Conservation (phyloP, 1,284 basidiomycete genomes). For the Ustilago vetiveriae region DNA sequence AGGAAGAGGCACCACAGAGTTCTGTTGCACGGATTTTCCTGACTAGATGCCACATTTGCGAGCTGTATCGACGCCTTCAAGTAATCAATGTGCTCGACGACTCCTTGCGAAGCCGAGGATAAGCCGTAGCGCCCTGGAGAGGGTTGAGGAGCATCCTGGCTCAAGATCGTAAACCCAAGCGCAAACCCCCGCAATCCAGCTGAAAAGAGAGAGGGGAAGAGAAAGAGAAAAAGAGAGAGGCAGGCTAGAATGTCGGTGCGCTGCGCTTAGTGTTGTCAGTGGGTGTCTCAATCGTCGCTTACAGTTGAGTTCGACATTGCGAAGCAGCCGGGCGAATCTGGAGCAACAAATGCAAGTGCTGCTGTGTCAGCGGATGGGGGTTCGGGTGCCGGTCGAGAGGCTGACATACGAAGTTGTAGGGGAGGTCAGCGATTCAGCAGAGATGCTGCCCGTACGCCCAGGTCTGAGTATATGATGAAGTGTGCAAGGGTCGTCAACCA, state of each 20-base stretch:
- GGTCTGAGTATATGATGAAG: slow-evolving; percentile 16
- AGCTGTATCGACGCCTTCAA: slow-evolving; percentile 9
- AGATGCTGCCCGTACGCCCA: background rate
- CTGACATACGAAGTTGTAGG: slow-evolving; percentile 19
- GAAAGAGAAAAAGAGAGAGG: too few relatives aligned
- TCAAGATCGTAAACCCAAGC: slow-evolving; percentile 1
- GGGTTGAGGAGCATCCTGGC: background rate
- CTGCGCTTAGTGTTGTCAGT: too few relatives aligned
- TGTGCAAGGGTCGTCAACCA: background rate
- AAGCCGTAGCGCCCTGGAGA: background rate
- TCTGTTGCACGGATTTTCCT: background rate
- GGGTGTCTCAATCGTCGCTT: too few relatives aligned
- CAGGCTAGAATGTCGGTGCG: too few relatives aligned
- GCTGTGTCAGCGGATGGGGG: too few relatives aligned
- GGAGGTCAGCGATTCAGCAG: background rate
- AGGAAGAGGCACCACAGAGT: slow-evolving; percentile 11
- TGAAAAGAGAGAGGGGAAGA: background rate
- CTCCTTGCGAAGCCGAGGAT: slow-evolving; percentile 2
- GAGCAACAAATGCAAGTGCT: too few relatives aligned
- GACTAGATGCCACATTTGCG: background rate
- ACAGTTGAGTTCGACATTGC: slow-evolving; percentile 10
- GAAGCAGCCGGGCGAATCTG: slow-evolving; percentile 19
- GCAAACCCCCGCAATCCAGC: slow-evolving; percentile 18
- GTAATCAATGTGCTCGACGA: slow-evolving; percentile 3
- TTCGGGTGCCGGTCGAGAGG: too few relatives aligned